Evolutionary conservation across 176 grass and related monocot species (phyloP), one percentile per base, ranked within the genome.

Genomic region (Calamus simplicifolius): DNA sequence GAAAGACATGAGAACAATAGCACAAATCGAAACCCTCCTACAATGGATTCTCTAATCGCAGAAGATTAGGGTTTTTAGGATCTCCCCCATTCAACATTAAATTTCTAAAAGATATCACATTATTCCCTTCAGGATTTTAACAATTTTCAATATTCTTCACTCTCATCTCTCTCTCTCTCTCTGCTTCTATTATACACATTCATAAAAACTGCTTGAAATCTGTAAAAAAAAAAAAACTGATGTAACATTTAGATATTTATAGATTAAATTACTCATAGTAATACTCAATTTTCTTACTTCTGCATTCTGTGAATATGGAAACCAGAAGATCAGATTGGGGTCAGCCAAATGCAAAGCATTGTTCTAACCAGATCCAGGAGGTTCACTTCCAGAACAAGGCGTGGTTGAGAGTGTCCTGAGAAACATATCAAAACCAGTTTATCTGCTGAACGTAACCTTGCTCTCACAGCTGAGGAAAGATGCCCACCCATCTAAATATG

Each of bases 381-480:
- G 84, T 27, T 50, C 75, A 12, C 49, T 82, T 1, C 79, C 80
- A 21, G 84, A 81, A 27, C 84, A 92, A 54, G 5, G 21, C 43
- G 68, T 89, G 19, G 87, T 98, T 35, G 69, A 75, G 64, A 69
- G 10, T 25, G 84, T 70, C 61, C 51, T 98, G 4, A 17, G 16
- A 18, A 69, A 25, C 66, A 92, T 98, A 67, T 80, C 83, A 14
- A 98, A 81, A 69, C 81, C 87, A 13, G 93, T 74, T 25, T 89
- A 75, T 71, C 73, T 98, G 72, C 87, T 98, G 17, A 84, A 98
- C 81, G 76, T 98, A 59, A 92, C 93, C 65, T 63, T 89, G 63
- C 65, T 98, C 61, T 98, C 93, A n/a, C 87, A 98, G 79, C 84
- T 98, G 3, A 55, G 93, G 69, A 87, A 78, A 65, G 93, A 98